Base-by-base conservation (phyloP, 176 grass and related monocot genomes). In the barley (Hordeum vulgare) region DNA sequence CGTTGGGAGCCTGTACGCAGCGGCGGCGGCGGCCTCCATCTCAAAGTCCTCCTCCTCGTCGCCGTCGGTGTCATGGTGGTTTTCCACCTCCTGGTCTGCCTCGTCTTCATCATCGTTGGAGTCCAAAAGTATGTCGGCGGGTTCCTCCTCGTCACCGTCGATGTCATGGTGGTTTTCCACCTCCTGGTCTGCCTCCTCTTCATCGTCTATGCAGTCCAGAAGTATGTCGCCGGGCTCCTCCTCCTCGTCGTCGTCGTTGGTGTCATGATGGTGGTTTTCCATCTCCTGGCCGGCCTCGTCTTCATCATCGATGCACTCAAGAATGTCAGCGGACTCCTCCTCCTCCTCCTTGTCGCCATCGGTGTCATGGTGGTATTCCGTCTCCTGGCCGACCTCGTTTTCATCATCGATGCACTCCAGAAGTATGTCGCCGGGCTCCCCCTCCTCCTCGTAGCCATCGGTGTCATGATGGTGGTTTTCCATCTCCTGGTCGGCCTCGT, bases 1-100 rank as follows among this genome's bases (percentile, higher is more conserved):
- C 77, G 79, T 66, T 2, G 76, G 72, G 31, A 98, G 86, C 77
- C 78, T 90, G 82, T 91, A 95, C 70, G 24, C n/a, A n/a, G 69
- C 0, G 65, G 75, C 68, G 6, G 70, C 89, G 45, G 69, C 83
- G 18, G 87, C 84, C 3, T 57, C 78, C 89, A 94, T 88, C 65
- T 74, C 89, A 75, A 94, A 91, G 18, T 83, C 84, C 15, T 72
- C 37, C n/a, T 33, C 31, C 6, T 61, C 24, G 27, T 34, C 62
- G 31, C 62, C 17, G 4, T 66, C 33, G 15, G 17, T 21, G 17
- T 28, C 11, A 10, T 28, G 60, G 25, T 14, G 6, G 5, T 63
- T 2, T 6, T 63, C 12, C 0, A 7, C 61, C 27, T 67, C 64
- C 2, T 67, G 29, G 2, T 36, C 64, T 9, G 6, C 29, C 15